Evolutionary conservation across 2,329 filamentous ascomycete genomes (phyloP).

Genomic region (Aureobasidium sp.): DNA sequence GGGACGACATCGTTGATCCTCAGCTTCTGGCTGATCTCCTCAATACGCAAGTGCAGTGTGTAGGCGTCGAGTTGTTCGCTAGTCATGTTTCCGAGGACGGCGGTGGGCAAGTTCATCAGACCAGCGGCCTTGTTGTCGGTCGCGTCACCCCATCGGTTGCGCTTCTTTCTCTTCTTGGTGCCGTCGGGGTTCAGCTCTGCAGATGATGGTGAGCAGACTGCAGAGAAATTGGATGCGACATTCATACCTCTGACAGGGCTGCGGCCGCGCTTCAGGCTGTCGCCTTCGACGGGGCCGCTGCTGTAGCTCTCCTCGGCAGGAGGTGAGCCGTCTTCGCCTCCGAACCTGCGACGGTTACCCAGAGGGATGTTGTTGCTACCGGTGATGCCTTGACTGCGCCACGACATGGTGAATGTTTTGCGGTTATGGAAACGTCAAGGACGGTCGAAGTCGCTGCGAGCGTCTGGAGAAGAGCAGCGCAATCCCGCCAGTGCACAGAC

Average conservation of each 20-base stretch:
- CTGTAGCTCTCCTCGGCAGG: slow-evolving; percentile 65
- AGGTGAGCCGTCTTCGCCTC: slow-evolving; percentile 42
- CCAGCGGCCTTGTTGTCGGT: slow-evolving; percentile 98
- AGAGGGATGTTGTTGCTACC: slow-evolving; percentile 97
- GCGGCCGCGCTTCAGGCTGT: slow-evolving; percentile 72
- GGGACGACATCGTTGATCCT: slow-evolving; percentile 98
- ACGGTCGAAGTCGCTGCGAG: neutral
- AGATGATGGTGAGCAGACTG: slow-evolving; percentile 18
- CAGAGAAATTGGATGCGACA: neutral
- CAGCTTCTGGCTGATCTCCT: slow-evolving; percentile 98
- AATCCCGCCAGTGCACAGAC: neutral
- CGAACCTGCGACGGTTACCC: slow-evolving; percentile 75
- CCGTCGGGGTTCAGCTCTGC: slow-evolving; percentile 54
- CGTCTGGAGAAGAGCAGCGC: neutral
- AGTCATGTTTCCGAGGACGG: slow-evolving; percentile 96
- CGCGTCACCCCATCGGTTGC: slow-evolving; percentile 96
- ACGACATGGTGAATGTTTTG: slow-evolving; percentile 45
- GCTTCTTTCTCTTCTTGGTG: slow-evolving; percentile 87
- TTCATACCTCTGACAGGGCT: slow-evolving; percentile 74
- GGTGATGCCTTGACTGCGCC: slow-evolving; percentile 73
- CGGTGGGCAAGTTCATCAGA: slow-evolving; percentile 92
- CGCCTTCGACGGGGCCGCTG: slow-evolving; percentile 64
- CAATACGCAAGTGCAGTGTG: slow-evolving; percentile 89
- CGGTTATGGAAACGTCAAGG: neutral
- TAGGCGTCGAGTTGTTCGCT: slow-evolving; percentile 97